A percentile compares a stretch with the other conserved stretches of the same genome.
Evolutionary conservation across 345 rosid species (phyloP).

Genomic region (Luvunga scandens): DNA sequence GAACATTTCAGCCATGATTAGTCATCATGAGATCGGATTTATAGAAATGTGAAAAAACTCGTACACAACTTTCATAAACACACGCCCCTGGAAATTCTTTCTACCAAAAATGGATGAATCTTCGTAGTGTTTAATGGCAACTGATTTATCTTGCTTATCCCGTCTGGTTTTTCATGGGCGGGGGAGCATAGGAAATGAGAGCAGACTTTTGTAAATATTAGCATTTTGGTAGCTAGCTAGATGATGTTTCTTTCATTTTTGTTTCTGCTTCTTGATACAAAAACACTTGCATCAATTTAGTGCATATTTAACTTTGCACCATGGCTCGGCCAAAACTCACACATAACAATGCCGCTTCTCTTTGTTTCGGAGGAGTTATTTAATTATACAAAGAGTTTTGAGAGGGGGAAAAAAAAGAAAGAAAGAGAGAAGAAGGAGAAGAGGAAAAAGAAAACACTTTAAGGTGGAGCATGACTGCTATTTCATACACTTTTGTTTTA

Average conservation of each 20-base stretch:
- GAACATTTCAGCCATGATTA: not conserved
- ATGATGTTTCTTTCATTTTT: not conserved
- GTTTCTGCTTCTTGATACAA: not conserved
- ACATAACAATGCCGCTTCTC: not conserved
- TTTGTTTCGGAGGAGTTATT: not conserved
- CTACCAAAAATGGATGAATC: not conserved
- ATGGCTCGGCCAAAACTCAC: not conserved
- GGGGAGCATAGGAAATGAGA: not conserved
- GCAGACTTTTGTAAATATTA: slow-evolving; percentile 19
- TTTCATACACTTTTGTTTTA: too few species aligned
- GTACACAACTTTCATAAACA: not conserved
- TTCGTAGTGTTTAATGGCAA: not conserved
- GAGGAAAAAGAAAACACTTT: not conserved
- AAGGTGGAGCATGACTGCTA: too few species aligned
- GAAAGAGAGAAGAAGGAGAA: not conserved
- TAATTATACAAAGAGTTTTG: not conserved
- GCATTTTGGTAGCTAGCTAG: not conserved
- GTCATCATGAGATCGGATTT: not conserved
- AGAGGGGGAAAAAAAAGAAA: too few species aligned
- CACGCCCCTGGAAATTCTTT: not conserved
- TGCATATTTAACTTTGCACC: not conserved
- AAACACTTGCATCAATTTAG: not conserved
- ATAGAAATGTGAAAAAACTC: not conserved
- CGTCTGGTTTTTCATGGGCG: slow-evolving; percentile 16
- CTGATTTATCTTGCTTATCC: slow-evolving; percentile 6